Evolutionary conservation across 768 basidiomycete genomes (phyloP).

Genomic region (Boletellus ananiceps): DNA sequence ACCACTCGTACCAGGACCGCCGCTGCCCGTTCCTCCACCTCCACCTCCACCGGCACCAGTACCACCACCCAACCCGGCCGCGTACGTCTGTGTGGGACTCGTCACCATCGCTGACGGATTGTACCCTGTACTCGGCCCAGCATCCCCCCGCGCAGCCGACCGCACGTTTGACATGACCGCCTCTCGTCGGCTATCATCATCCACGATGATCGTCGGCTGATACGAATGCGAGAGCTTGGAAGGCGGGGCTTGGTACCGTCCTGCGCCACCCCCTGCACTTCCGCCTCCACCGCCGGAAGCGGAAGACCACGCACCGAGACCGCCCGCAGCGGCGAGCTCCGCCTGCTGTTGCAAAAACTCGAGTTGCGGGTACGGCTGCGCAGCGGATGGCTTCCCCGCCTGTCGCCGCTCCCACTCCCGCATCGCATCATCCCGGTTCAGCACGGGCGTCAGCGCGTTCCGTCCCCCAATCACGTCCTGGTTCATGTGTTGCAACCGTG

Average conservation of each 20-base stretch:
- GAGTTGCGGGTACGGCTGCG: slow-evolving; percentile 82
- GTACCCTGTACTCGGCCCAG: slow-evolving; percentile 39
- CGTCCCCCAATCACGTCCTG: slow-evolving; percentile 67
- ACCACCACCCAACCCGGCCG: slow-evolving; percentile 28
- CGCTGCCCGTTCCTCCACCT: background rate
- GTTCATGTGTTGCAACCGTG: slow-evolving; percentile 84
- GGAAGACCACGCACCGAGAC: slow-evolving; percentile 53
- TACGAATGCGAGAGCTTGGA: slow-evolving; percentile 32
- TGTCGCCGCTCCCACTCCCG: slow-evolving; percentile 94
- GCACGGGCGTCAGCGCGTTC: slow-evolving; percentile 86
- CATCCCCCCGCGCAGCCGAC: slow-evolving; percentile 52
- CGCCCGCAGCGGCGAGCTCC: slow-evolving; percentile 65
- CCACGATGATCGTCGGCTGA: slow-evolving; percentile 58
- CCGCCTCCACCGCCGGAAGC: slow-evolving; percentile 17
- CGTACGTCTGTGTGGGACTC: slow-evolving; percentile 72
- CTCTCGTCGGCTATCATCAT: slow-evolving; percentile 69
- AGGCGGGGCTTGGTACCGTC: slow-evolving; percentile 45
- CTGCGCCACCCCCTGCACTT: slow-evolving; percentile 4
- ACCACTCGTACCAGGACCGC: background rate
- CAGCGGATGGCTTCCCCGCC: slow-evolving; percentile 62
- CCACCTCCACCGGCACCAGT: background rate
- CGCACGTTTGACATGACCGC: slow-evolving; percentile 81
- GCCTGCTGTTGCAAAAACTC: slow-evolving; percentile 94
- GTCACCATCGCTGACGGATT: slow-evolving; percentile 52
- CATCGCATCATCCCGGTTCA: slow-evolving; percentile 93